A percentile compares a stretch with the other conserved stretches of the same genome.
Conservation (phyloP, 2,329 filamentous ascomycete genomes). For the Colletotrichum godetiae region DNA sequence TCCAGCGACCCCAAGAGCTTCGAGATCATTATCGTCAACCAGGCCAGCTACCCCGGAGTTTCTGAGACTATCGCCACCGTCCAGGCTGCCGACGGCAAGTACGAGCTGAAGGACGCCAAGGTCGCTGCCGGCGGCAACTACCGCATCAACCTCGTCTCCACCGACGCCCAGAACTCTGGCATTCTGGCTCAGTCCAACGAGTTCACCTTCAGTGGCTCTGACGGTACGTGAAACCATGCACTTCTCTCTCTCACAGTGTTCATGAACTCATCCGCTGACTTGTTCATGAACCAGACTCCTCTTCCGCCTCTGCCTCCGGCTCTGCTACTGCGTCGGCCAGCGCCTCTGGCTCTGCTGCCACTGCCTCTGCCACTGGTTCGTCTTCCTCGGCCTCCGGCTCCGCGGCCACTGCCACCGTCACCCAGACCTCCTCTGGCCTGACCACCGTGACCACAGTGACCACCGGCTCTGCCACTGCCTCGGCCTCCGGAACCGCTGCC, state of each 20-base stretch:
- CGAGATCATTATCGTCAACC: slow-evolving; percentile 32
- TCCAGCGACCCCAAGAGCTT: slow-evolving; percentile 22
- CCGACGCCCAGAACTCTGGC: slow-evolving; percentile 27
- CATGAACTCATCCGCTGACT: not conserved
- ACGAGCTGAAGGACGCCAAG: slow-evolving; percentile 25
- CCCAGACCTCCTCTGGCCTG: slow-evolving; percentile 22
- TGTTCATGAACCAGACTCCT: slow-evolving; percentile 1
- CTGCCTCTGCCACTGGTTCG: slow-evolving; percentile 24
- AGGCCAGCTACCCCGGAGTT: slow-evolving; percentile 13
- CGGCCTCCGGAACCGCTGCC: slow-evolving; percentile 19
- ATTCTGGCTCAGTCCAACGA: slow-evolving; percentile 31
- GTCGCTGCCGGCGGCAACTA: slow-evolving; percentile 2
- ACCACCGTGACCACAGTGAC: slow-evolving; percentile 23
- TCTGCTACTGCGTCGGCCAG: slow-evolving; percentile 10
- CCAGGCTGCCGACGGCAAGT: slow-evolving; percentile 33
- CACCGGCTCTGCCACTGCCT: slow-evolving; percentile 23
- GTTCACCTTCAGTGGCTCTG: slow-evolving; percentile 20
- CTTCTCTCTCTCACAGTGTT: not conserved
- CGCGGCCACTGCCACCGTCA: slow-evolving; percentile 11
- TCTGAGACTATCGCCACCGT: slow-evolving; percentile 21
- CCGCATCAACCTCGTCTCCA: slow-evolving; percentile 33
- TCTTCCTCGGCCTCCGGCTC: slow-evolving; percentile 1
- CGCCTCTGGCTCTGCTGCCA: slow-evolving; percentile 24
- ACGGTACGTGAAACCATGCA: slow-evolving; percentile 8
- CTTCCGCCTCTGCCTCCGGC: slow-evolving; percentile 13